Evolutionary conservation across 768 basidiomycete genomes (phyloP), one percentile per base, ranked within the genome.

Genomic region (Lentinula lateritia): DNA sequence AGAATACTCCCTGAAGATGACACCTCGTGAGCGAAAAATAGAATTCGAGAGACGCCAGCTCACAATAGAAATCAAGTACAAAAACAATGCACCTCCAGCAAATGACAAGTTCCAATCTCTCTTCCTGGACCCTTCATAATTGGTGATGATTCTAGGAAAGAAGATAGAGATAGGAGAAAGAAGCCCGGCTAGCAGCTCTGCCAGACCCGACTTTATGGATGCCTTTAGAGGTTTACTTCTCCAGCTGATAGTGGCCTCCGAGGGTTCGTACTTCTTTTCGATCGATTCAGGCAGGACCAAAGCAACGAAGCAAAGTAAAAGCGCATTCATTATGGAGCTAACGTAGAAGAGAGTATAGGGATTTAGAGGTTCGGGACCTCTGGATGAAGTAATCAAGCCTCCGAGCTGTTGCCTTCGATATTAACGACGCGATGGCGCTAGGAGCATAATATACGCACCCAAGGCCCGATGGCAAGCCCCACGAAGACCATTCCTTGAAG

Each of bases 391-490:
- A 9, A 58, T 58, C 6, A 58, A 50, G 43, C 62, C 46, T 12
- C 57, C 57, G 32, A 58, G 23, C 62, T 62, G 23, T 38, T 32
- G 38, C 34, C 16, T 18, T 52, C 35, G 35, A 38, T 57, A 50
- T 52, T 8, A 23, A 45, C 10, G 38, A 20, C 9, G 46, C n/a
- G 18, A 20, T 18, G 42, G 20, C 9, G 53, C n/a, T 5, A 20
- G 35, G 41, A 43, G 46, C 46, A 48, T 55, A 23, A 75, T 38
- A 77, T 76, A 46, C 88, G 79, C 60, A 95, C 80, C 70, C 86
- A 82, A 32, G 94, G 93, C 0, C 94, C 94, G 1, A 85, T 66
- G 0, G 93, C 85, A 60, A 95, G 78, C 5, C 93, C 94, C 39
- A 87, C 71, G 75, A 86, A 92, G 52, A 88, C 79, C 60, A 92